Conservation (phyloP, 2,329 filamentous ascomycete genomes). For the Claviceps arundinis region DNA sequence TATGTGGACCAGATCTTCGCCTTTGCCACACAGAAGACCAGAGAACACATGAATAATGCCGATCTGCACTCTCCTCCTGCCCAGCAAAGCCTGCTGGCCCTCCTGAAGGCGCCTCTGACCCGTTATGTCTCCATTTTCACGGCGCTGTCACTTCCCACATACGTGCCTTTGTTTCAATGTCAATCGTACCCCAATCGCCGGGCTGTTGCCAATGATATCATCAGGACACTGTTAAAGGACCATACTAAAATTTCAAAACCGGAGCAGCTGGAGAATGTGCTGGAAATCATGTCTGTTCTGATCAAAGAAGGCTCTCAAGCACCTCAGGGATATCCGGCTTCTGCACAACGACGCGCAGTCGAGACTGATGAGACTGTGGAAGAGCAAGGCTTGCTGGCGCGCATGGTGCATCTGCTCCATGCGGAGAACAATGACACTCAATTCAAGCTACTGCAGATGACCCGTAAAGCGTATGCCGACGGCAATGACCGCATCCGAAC, state of each 20-base stretch:
- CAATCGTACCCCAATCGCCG: constrained; percentile 88
- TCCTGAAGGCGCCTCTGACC: constrained; percentile 82
- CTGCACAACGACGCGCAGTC: constrained; percentile 56
- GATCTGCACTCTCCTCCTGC: constrained; percentile 80
- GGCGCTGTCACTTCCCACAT: constrained; percentile 83
- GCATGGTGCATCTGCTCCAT: constrained; percentile 78
- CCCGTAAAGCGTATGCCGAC: constrained; percentile 74
- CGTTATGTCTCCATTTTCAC: constrained; percentile 91
- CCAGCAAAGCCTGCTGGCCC: constrained; percentile 77
- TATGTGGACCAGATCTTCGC: constrained; percentile 90
- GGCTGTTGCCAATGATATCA: constrained; percentile 81
- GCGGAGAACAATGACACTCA: constrained; percentile 83
- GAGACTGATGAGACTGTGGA: constrained; percentile 98
- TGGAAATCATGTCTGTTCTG: constrained; percentile 78
- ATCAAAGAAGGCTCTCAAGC: constrained; percentile 86
- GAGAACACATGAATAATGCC: constrained; percentile 85
- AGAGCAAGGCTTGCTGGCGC: constrained; percentile 92
- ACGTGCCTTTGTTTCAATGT: constrained; percentile 75
- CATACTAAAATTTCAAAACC: constrained; percentile 66
- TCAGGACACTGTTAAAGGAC: constrained; percentile 68
- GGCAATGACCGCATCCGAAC: constrained; percentile 94
- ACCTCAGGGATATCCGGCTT: constrained; percentile 71
- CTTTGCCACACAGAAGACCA: constrained; percentile 76
- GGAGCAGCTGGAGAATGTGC: constrained; percentile 72
- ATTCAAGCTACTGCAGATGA: constrained; percentile 82